Percentiles rank a stretch among this genome's conserved stretches.
phyloP scores from a whole-genome alignment of 208 protist genomes.

The Acanthamoeba triangularis region DNA sequence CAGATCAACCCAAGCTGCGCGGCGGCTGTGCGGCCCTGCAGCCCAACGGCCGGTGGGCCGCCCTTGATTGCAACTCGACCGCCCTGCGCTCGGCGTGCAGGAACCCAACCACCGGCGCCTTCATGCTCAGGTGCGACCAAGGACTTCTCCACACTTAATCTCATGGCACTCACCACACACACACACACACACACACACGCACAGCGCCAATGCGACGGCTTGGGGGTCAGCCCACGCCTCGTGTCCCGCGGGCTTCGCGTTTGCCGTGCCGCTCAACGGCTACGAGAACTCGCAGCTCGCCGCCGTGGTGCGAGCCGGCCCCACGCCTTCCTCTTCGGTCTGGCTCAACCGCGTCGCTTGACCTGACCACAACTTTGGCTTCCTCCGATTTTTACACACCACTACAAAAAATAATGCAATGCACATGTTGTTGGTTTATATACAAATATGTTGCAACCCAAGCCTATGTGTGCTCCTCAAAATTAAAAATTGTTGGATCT shows the following conservation, averaged over 20 bases:
- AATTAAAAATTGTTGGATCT: too few relatives aligned
- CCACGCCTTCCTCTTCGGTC: neutral
- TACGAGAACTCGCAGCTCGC: conserved; percentile 16
- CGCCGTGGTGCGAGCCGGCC: neutral
- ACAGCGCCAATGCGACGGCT: neutral
- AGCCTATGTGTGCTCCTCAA: too few relatives aligned
- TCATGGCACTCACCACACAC: neutral
- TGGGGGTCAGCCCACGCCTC: neutral
- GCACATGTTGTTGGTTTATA: too few relatives aligned
- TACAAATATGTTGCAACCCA: too few relatives aligned
- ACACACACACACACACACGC: neutral
- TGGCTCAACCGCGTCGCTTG: conserved; percentile 21
- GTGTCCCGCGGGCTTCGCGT: neutral
- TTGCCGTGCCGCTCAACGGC: conserved; percentile 3
- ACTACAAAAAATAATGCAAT: too few relatives aligned
- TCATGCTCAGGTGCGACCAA: neutral
- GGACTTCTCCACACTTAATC: neutral
- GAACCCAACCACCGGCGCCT: neutral
- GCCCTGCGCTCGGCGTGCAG: neutral
- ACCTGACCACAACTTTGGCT: too few relatives aligned
- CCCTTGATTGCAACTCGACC: neutral
- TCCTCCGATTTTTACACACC: too few relatives aligned
- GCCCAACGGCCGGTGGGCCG: conserved; percentile 1
- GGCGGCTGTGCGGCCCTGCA: neutral
- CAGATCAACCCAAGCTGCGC: neutral